phyloP scores from a whole-genome alignment of 441 rosid genomes.

The Viola pubescens region DNA sequence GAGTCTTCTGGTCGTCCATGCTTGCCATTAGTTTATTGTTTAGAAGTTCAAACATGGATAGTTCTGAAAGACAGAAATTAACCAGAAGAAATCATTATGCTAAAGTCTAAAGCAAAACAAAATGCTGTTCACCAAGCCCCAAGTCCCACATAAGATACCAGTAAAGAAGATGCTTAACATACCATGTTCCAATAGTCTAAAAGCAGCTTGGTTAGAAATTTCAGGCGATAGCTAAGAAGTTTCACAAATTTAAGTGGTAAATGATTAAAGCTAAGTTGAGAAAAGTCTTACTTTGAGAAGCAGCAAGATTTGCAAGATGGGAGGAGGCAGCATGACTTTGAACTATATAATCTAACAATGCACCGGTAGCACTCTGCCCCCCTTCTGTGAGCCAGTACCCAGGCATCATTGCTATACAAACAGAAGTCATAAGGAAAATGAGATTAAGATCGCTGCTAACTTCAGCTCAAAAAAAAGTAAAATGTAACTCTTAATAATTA shows the following conservation, averaged over 20 bases:
- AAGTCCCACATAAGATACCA: too few species aligned
- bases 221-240: too few species aligned
- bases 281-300: slow-evolving; percentile 55
- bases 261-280: not conserved
- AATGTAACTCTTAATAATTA: not conserved
- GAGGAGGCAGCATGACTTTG: slow-evolving; percentile 90
- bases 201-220: too few species aligned
- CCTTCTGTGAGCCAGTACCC: slow-evolving; percentile 98
- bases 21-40: slow-evolving; percentile 54
- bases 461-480: not conserved
- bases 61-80: slow-evolving; percentile 40
- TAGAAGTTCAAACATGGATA: slow-evolving; percentile 66
- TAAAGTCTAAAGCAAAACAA: not conserved
- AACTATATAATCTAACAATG: slow-evolving; percentile 70
- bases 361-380: slow-evolving; percentile 98
- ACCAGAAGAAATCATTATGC: not conserved
- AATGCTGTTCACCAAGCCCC: too few species aligned
- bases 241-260: not conserved
- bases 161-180: too few species aligned
- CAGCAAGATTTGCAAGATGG: slow-evolving; percentile 83
- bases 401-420: slow-evolving; percentile 67
- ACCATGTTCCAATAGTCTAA: too few species aligned
- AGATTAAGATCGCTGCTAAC: not conserved
- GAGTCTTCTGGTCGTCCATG: slow-evolving; percentile 43
- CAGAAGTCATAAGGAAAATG: not conserved